Evolutionary conservation across 768 basidiomycete species (phyloP).

Genomic region (Podaxis sp.): DNA sequence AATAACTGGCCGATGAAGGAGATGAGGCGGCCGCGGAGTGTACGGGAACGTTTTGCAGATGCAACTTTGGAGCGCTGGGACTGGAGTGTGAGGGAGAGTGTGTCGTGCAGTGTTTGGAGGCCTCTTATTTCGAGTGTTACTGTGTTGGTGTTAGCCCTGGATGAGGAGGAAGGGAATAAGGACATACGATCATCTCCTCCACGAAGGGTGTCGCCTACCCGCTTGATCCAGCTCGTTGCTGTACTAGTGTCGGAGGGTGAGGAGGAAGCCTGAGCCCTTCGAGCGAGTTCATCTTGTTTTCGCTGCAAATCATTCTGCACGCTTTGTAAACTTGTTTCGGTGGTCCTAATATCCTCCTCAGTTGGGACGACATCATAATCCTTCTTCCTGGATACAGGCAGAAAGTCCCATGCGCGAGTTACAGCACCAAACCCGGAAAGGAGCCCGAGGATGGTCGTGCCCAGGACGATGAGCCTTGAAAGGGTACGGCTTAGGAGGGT

Average conservation of each 20-base stretch:
- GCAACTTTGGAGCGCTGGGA: constrained; percentile 49
- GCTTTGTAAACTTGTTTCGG: constrained; percentile 58
- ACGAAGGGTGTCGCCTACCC: constrained; percentile 50
- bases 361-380: constrained; percentile 36
- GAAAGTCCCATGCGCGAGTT: constrained; percentile 61
- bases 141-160: constrained; percentile 16
- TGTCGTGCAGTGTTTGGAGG: constrained; percentile 63
- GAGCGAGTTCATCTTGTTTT: constrained; percentile 19
- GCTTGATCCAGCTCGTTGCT: constrained; percentile 42
- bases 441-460: constrained; percentile 75
- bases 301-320: constrained; percentile 56
- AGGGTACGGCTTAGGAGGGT: constrained; percentile 49
- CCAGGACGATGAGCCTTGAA: constrained; percentile 70
- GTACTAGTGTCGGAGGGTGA: constrained; percentile 9
- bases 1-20: constrained; percentile 51
- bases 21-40: constrained; percentile 53
- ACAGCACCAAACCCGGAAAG: constrained; percentile 81
- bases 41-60: constrained; percentile 47
- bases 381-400: constrained; percentile 40
- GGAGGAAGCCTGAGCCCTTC: constrained; percentile 13
- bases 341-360: constrained; percentile 51
- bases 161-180: background rate
- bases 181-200: constrained; percentile 42
- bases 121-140: constrained; percentile 61
- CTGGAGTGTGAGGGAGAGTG: constrained; percentile 62